Percentiles rank a stretch among this genome's conserved stretches.
phyloP scores from a whole-genome alignment of 1,284 basidiomycete species.

The Phellinidium pouzarii region DNA sequence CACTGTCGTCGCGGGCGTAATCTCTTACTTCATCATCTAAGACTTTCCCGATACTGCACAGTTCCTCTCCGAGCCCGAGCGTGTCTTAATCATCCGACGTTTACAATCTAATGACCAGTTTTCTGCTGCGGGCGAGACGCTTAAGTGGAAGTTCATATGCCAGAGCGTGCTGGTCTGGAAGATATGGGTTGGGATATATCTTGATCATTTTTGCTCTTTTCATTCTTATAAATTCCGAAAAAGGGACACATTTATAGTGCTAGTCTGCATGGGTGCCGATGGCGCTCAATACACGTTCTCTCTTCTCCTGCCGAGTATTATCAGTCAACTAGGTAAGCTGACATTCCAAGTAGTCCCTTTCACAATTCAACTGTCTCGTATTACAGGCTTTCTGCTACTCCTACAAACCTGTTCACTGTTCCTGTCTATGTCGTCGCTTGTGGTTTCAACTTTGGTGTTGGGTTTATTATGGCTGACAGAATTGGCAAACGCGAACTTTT shows the following conservation, averaged over 20 bases:
- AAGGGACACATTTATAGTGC: constrained; percentile 13
- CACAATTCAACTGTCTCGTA: not conserved
- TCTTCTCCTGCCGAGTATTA: constrained; percentile 20
- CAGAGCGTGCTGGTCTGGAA: constrained; percentile 65
- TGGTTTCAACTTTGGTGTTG: constrained; percentile 55
- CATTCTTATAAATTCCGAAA: not conserved
- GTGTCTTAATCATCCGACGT: constrained; percentile 58
- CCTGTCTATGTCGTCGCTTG: constrained; percentile 65
- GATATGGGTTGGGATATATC: constrained; percentile 57
- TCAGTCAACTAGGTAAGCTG: constrained; percentile 14
- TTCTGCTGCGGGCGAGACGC: constrained; percentile 62
- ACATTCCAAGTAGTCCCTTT: not conserved
- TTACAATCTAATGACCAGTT: constrained; percentile 67
- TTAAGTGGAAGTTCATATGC: constrained; percentile 55
- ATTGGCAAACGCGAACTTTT: constrained; percentile 53
- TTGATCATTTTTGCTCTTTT: not conserved
- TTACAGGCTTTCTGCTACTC: constrained; percentile 60
- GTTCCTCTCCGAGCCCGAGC: constrained; percentile 65
- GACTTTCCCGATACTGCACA: constrained; percentile 79
- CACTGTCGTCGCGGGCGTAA: constrained; percentile 58
- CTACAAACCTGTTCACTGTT: constrained; percentile 67
- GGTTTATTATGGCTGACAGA: constrained; percentile 55
- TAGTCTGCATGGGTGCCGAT: constrained; percentile 26
- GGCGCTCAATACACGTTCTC: constrained; percentile 41
- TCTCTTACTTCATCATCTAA: constrained; percentile 71